These are phyloP conservation scores for Sporothrix luriei DNA, from an alignment of 2,329 filamentous ascomycete genomes.

Conservation along the genomic window DNA sequence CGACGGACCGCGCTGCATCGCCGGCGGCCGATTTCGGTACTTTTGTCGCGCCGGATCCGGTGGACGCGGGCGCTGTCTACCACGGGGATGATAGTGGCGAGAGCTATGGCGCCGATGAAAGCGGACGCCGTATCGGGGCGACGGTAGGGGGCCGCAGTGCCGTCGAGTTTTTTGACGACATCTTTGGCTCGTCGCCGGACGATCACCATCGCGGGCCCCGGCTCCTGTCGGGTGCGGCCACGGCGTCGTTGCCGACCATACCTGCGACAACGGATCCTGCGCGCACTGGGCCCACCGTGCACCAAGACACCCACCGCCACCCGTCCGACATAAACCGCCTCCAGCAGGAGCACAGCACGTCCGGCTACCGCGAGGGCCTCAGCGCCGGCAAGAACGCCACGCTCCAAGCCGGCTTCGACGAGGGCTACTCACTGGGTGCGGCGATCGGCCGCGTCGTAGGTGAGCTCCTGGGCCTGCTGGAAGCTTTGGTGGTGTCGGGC, in stretches of 20 bases:
- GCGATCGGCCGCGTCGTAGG: conserved; percentile 75
- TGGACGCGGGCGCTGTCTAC: conserved; percentile 4
- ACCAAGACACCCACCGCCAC: conserved; percentile 40
- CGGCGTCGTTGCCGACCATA: not conserved
- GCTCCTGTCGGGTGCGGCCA: not conserved
- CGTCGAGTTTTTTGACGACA: conserved; percentile 35
- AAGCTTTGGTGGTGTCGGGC: conserved; percentile 63
- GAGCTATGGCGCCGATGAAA: not conserved
- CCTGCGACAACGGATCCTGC: not conserved
- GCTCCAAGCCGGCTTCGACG: conserved; percentile 88
- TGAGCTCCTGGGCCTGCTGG: conserved; percentile 72
- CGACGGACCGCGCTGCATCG: not conserved
- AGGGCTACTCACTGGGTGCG: conserved; percentile 83
- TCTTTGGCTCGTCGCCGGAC: conserved; percentile 34
- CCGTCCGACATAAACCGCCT: conserved; percentile 72
- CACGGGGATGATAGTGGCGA: conserved; percentile 3
- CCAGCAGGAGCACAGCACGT: conserved; percentile 74
- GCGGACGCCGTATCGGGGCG: not conserved
- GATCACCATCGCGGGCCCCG: not conserved
- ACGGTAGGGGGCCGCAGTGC: not conserved
- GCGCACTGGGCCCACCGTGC: not conserved
- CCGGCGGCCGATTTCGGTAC: not conserved
- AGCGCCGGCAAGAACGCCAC: conserved; percentile 71
- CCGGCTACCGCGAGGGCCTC: conserved; percentile 89
- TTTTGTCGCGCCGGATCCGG: conserved; percentile 6